Conservation (phyloP, 2,329 filamentous ascomycete genomes). For the Diplodia mutila region DNA sequence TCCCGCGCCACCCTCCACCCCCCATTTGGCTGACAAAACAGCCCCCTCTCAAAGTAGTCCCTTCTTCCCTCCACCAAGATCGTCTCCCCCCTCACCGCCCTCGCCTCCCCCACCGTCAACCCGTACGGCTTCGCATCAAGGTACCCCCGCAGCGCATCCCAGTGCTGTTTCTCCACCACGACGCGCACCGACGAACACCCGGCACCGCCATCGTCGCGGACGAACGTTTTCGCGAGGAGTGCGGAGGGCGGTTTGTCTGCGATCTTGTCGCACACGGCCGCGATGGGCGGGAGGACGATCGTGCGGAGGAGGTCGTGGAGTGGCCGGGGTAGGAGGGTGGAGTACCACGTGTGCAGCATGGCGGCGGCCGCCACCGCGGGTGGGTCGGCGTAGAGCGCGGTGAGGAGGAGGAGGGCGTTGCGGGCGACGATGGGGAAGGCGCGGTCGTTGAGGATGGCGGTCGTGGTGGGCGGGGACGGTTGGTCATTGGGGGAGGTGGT, state of each 20-base stretch:
- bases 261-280: conserved; percentile 42
- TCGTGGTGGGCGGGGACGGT: conserved; percentile 48
- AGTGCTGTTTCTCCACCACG: conserved; percentile 38
- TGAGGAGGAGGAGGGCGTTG: conserved; percentile 48
- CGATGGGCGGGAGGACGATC: conserved; percentile 38
- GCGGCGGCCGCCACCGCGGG: conserved; percentile 32
- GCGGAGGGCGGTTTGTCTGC: no score
- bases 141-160: conserved; percentile 36
- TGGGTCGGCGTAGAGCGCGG: conserved; percentile 32
- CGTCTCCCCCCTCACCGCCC: conserved; percentile 32
- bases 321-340: conserved; percentile 38
- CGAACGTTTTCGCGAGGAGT: no score
- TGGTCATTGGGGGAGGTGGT: no score
- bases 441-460: conserved; percentile 35
- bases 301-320: conserved; percentile 33
- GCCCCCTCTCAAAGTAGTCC: conserved; percentile 41
- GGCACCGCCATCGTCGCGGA: no score
- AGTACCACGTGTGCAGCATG: conserved; percentile 55
- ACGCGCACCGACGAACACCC: conserved; percentile 32
- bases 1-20: conserved; percentile 33
- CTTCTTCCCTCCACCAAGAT: conserved; percentile 35
- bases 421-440: conserved; percentile 46
- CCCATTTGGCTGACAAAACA: conserved; percentile 33
- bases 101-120: conserved; percentile 33
- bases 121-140: conserved; percentile 33